Evolutionary conservation across 2,329 filamentous ascomycete genomes (phyloP).

Genomic region (Fusarium beomiforme): DNA sequence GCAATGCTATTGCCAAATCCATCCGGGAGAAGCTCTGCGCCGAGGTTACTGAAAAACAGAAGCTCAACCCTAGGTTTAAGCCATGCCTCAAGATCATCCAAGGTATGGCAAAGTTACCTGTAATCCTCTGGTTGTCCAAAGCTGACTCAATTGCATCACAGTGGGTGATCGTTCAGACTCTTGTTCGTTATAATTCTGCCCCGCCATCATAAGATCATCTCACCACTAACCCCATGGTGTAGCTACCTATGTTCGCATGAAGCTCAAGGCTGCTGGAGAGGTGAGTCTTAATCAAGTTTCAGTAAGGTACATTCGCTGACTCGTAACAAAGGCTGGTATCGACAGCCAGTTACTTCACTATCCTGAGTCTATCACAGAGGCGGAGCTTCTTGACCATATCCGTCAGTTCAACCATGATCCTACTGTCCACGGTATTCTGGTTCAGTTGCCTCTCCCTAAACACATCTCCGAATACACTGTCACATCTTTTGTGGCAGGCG

Average conservation of each 20-base stretch:
- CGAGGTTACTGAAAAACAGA: constrained; percentile 85
- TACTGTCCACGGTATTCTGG: constrained; percentile 87
- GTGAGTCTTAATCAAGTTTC: constrained; percentile 55
- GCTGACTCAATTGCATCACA: constrained; percentile 51
- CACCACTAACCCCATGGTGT: constrained; percentile 37
- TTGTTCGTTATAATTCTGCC: constrained; percentile 60
- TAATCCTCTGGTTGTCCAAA: constrained; percentile 11
- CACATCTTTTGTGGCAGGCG: constrained; percentile 88
- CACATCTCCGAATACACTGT: constrained; percentile 91
- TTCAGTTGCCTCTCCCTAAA: constrained; percentile 89
- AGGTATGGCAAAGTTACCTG: constrained; percentile 62
- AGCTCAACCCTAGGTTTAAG: constrained; percentile 85
- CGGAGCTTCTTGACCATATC: constrained; percentile 87
- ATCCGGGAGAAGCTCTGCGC: constrained; percentile 84
- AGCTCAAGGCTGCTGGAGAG: constrained; percentile 95
- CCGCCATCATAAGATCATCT: constrained; percentile 33
- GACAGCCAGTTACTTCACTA: constrained; percentile 87
- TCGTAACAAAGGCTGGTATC: constrained; percentile 77
- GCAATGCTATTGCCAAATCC: constrained; percentile 90
- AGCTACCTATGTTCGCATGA: constrained; percentile 99
- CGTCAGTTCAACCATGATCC: constrained; percentile 86
- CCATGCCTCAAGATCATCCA: constrained; percentile 95
- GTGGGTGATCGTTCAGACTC: constrained; percentile 95
- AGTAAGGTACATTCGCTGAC: constrained; percentile 3
- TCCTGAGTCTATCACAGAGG: constrained; percentile 81